Conservation (phyloP, 2,329 filamentous ascomycete species). For the Domatiomyces catenatus region DNA sequence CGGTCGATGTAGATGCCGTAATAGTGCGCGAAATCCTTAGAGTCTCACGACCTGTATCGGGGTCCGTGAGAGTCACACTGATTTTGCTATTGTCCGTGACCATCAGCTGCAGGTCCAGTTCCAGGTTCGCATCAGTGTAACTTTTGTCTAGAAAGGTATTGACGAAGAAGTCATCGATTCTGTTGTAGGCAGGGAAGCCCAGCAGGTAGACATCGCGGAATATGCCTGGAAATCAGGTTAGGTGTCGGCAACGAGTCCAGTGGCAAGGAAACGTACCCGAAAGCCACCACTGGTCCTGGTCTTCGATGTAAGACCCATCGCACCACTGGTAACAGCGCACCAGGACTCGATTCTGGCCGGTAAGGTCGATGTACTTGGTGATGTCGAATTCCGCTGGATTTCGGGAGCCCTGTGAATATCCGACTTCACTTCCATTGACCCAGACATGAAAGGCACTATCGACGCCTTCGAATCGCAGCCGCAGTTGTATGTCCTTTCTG, state of each 20-base stretch:
- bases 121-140: conserved; percentile 37
- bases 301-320: conserved; percentile 54
- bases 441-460: conserved; percentile 57
- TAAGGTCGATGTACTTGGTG: conserved; percentile 33
- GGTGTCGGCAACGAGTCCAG: neutral
- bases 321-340: conserved; percentile 58
- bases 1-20: neutral
- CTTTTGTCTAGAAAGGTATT: conserved; percentile 37
- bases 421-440: conserved; percentile 48
- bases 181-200: conserved; percentile 32
- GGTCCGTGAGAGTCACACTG: conserved; percentile 9
- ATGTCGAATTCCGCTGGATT: conserved; percentile 59
- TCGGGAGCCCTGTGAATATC: conserved; percentile 53
- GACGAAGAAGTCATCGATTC: conserved; percentile 45
- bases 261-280: conserved; percentile 28
- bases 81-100: conserved; percentile 26
- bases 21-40: too few relatives aligned
- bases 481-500: conserved; percentile 36
- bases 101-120: conserved; percentile 31
- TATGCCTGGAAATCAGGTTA: conserved; percentile 30
- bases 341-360: conserved; percentile 39
- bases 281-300: conserved; percentile 50
- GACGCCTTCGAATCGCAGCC: conserved; percentile 55
- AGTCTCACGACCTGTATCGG: conserved; percentile 15
- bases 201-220: conserved; percentile 52